These are phyloP conservation scores for Yarrowia bubula DNA, from an alignment of 805 yeast species.

Conservation along the genomic window DNA sequence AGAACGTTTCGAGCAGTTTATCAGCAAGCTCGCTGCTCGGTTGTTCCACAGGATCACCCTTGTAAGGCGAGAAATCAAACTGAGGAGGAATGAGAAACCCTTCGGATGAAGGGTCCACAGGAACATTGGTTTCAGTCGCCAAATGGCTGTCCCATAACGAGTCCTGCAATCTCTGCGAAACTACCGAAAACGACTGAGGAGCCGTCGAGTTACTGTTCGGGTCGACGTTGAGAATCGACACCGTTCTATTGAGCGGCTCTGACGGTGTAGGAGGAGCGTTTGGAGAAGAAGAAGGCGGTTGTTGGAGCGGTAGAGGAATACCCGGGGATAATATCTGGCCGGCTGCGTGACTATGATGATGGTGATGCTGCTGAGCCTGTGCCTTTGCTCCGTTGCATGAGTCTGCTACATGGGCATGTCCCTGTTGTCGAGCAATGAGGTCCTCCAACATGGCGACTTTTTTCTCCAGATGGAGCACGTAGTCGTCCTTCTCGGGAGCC, in stretches of 20 bases:
- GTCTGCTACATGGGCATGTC: neutral
- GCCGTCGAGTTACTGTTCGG: slow-evolving; percentile 31
- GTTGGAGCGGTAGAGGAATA: slow-evolving; percentile 4
- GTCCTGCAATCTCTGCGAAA: slow-evolving; percentile 34
- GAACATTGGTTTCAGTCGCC: neutral
- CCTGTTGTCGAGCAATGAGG: slow-evolving; percentile 32
- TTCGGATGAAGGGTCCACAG: slow-evolving; percentile 9
- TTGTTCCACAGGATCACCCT: slow-evolving; percentile 29
- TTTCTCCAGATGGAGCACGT: slow-evolving; percentile 55
- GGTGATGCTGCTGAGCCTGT: neutral
- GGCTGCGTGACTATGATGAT: neutral
- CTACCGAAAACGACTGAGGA: slow-evolving; percentile 36
- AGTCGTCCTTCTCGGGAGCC: slow-evolving; percentile 52
- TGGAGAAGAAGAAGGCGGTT: neutral
- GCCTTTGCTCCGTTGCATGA: neutral
- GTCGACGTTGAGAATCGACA: slow-evolving; percentile 33
- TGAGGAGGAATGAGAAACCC: slow-evolving; percentile 18
- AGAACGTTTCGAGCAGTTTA: slow-evolving; percentile 29
- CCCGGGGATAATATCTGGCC: slow-evolving; percentile 7
- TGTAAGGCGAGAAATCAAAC: slow-evolving; percentile 29
- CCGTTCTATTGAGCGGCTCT: slow-evolving; percentile 21
- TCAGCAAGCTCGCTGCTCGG: slow-evolving; percentile 31
- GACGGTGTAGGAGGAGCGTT: neutral
- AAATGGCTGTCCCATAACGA: slow-evolving; percentile 31
- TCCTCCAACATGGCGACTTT: slow-evolving; percentile 54